phyloP scores from a whole-genome alignment of 108 stramenopile genomes.

The Hondaea fermentalgiana region DNA sequence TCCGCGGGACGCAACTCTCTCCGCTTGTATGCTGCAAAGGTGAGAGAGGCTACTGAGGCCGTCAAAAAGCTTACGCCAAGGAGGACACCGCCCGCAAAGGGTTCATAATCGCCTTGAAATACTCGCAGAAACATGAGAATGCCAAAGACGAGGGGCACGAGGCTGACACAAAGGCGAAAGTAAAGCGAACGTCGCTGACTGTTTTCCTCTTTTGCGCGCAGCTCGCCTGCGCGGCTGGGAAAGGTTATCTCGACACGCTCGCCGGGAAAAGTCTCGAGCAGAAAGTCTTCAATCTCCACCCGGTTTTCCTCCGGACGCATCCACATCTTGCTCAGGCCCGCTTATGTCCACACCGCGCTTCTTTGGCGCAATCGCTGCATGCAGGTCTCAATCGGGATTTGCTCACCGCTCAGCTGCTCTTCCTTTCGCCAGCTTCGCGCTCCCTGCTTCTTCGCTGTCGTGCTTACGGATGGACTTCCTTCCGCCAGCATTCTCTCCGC shows the following conservation, averaged over 20 bases:
- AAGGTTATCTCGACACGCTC: background rate
- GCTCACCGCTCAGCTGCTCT: too few species aligned
- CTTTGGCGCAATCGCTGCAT: too few species aligned
- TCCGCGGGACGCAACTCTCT: background rate
- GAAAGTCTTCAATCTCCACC: background rate
- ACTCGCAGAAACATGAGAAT: background rate
- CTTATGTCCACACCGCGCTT: too few species aligned
- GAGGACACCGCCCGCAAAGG: background rate
- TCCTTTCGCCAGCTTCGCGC: too few species aligned
- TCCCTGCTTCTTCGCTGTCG: too few species aligned
- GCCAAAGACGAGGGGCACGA: background rate
- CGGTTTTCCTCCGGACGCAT: background rate
- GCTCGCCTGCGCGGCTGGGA: background rate
- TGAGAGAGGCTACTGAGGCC: background rate
- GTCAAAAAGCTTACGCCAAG: background rate
- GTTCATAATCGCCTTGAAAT: background rate
- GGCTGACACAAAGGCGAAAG: background rate
- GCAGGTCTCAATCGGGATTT: too few species aligned
- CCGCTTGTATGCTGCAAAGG: background rate
- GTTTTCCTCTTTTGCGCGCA: too few species aligned
- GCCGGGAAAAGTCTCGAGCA: background rate
- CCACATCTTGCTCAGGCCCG: background rate
- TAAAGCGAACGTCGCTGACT: background rate
- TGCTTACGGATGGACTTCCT: too few species aligned
- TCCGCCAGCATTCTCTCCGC: too few species aligned